These are phyloP conservation scores for Puccinia novopanici DNA, from an alignment of 1,284 basidiomycete species.

Conservation along the genomic window DNA sequence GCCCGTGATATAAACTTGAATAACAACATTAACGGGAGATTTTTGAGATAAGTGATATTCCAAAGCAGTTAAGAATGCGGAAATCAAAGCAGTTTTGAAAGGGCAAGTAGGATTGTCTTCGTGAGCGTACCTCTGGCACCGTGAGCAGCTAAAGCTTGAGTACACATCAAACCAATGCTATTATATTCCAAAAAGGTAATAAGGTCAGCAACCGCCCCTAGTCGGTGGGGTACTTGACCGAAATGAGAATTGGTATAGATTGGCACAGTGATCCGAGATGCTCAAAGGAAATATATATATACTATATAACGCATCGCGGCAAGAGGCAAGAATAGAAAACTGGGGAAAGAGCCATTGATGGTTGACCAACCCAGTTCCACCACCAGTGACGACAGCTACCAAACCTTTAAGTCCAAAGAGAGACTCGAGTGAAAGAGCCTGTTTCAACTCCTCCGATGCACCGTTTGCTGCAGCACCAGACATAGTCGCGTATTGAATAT, in stretches of 20 bases:
- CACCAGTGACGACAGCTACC: conserved; percentile 47
- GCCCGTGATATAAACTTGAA: conserved; percentile 48
- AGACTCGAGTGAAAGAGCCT: conserved; percentile 47
- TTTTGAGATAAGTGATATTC: not conserved
- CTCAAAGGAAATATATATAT: not conserved
- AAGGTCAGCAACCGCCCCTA: not conserved
- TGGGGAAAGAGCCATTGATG: not conserved
- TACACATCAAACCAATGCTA: conserved; percentile 50
- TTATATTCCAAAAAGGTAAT: not conserved
- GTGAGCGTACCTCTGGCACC: conserved; percentile 38
- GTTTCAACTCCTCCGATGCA: conserved; percentile 32
- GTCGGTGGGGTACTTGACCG: not conserved
- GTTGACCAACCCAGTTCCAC: conserved; percentile 46
- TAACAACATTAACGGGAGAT: not conserved
- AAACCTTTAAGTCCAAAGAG: conserved; percentile 43
- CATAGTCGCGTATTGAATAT: conserved; percentile 2
- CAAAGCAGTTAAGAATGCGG: not conserved
- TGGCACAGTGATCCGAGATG: not conserved
- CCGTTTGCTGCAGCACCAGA: conserved; percentile 39
- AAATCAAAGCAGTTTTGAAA: not conserved
- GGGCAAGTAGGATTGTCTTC: not conserved
- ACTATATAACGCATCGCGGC: not conserved
- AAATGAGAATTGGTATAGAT: not conserved
- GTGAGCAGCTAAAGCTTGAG: conserved; percentile 45
- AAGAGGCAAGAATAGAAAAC: not conserved